A percentile compares a stretch with the other conserved stretches of the same genome.
Evolutionary conservation across 106 monocot species (phyloP).

Genomic region (Apostasia shenzhenica): DNA sequence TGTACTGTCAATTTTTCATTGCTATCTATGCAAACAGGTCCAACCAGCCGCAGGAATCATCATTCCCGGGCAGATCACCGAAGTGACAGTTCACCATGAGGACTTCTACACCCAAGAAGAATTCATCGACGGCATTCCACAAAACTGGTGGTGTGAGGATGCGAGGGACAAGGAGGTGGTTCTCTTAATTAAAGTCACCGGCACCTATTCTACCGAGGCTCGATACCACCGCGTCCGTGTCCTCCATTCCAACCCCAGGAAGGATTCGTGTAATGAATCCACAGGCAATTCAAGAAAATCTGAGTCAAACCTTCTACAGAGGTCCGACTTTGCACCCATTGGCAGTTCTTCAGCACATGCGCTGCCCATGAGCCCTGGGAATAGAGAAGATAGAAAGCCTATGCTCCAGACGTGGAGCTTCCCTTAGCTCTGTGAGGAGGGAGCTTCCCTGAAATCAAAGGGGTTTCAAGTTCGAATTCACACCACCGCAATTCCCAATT

Average conservation of each 20-base stretch:
- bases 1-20: too few species aligned
- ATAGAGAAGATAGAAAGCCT: too few species aligned
- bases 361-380: not conserved
- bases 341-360: constrained; percentile 23
- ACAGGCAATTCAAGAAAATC: constrained; percentile 20
- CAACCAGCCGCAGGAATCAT: constrained; percentile 66
- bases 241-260: constrained; percentile 32
- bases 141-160: constrained; percentile 69
- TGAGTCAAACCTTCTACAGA: constrained; percentile 42
- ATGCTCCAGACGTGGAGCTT: too few species aligned
- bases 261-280: not conserved
- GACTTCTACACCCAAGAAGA: constrained; percentile 59
- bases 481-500: too few species aligned
- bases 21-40: constrained; percentile 26
- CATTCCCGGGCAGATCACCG: constrained; percentile 49
- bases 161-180: constrained; percentile 56
- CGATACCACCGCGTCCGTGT: constrained; percentile 49
- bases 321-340: constrained; percentile 38
- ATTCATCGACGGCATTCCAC: constrained; percentile 53
- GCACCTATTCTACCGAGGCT: constrained; percentile 35
- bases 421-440: too few species aligned
- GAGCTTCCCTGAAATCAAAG: too few species aligned
- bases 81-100: constrained; percentile 69
- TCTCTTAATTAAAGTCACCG: constrained; percentile 47
- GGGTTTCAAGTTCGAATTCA: too few species aligned